phyloP scores from a whole-genome alignment of 2,329 filamentous ascomycete genomes.

The Beauveria scarabaeidicola region DNA sequence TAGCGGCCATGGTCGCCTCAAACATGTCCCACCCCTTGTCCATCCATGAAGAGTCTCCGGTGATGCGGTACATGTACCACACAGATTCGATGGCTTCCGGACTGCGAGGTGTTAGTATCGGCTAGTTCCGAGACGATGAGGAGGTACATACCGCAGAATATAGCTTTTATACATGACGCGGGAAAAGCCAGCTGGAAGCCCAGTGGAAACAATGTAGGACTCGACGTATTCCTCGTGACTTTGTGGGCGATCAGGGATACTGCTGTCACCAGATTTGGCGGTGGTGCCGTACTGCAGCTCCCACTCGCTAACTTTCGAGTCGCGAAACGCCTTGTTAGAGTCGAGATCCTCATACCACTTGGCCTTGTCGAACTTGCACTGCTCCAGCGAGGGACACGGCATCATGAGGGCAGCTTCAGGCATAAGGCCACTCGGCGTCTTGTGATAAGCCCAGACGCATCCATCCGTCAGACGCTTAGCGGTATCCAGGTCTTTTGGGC shows the following conservation, averaged over 20 bases:
- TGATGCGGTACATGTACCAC: slow-evolving; percentile 87
- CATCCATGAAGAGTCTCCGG: slow-evolving; percentile 64
- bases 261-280: slow-evolving; percentile 7
- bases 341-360: slow-evolving; percentile 42
- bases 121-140: neutral
- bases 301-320: slow-evolving; percentile 35
- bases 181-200: slow-evolving; percentile 43
- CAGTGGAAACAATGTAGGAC: slow-evolving; percentile 33
- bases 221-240: slow-evolving; percentile 48
- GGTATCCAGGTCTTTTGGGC: slow-evolving; percentile 52
- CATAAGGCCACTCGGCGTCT: slow-evolving; percentile 55
- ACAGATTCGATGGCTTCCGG: slow-evolving; percentile 84
- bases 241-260: slow-evolving; percentile 26
- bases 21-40: slow-evolving; percentile 88
- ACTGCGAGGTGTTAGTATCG: slow-evolving; percentile 29
- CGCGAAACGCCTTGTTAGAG: slow-evolving; percentile 33
- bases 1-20: slow-evolving; percentile 57
- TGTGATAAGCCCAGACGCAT: slow-evolving; percentile 61
- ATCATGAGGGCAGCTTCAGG: slow-evolving; percentile 41
- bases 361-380: slow-evolving; percentile 44
- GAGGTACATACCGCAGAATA: slow-evolving; percentile 47
- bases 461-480: slow-evolving; percentile 57
- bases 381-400: slow-evolving; percentile 38
- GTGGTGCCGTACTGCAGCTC: slow-evolving; percentile 29
- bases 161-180: slow-evolving; percentile 40